phyloP scores from a whole-genome alignment of 2,329 filamentous ascomycete genomes.

The Neopestalotiopsis sp. region DNA sequence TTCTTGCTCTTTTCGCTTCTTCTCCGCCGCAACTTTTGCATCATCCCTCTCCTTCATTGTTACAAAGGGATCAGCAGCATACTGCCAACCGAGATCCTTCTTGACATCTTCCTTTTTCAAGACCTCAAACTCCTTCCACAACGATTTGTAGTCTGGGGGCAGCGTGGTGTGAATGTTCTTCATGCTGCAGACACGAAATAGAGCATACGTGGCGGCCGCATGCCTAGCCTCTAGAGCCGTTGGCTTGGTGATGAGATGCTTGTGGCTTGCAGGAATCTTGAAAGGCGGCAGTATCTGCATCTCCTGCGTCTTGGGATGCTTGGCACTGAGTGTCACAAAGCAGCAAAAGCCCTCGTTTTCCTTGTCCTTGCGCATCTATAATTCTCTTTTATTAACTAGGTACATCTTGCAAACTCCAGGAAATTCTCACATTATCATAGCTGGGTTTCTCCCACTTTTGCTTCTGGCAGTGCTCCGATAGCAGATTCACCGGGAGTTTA shows the following conservation, averaged over 20 bases:
- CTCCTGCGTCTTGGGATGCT: slow-evolving; percentile 84
- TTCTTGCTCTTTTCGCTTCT: slow-evolving; percentile 76
- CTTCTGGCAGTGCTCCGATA: slow-evolving; percentile 94
- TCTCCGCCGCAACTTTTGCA: slow-evolving; percentile 75
- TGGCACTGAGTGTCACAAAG: slow-evolving; percentile 77
- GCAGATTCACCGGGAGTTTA: slow-evolving; percentile 90
- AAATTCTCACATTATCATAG: slow-evolving; percentile 73
- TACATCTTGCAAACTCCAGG: slow-evolving; percentile 23
- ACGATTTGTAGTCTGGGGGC: slow-evolving; percentile 83
- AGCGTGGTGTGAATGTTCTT: slow-evolving; percentile 95
- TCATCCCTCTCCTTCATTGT: slow-evolving; percentile 80
- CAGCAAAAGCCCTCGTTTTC: slow-evolving; percentile 77
- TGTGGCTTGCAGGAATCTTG: slow-evolving; percentile 77
- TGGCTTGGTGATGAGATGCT: slow-evolving; percentile 75
- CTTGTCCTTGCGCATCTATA: slow-evolving; percentile 53
- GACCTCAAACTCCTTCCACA: slow-evolving; percentile 90
- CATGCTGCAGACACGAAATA: slow-evolving; percentile 93
- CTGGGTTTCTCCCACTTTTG: slow-evolving; percentile 95
- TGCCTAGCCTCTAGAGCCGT: slow-evolving; percentile 90
- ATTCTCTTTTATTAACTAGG: slow-evolving; percentile 28
- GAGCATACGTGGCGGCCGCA: slow-evolving; percentile 87
- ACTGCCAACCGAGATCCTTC: slow-evolving; percentile 85
- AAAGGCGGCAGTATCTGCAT: slow-evolving; percentile 78
- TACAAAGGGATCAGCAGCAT: slow-evolving; percentile 92
- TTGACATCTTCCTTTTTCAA: slow-evolving; percentile 83